Base-by-base conservation (phyloP, 2,329 filamentous ascomycete species). In the Falciphora oryzae region DNA sequence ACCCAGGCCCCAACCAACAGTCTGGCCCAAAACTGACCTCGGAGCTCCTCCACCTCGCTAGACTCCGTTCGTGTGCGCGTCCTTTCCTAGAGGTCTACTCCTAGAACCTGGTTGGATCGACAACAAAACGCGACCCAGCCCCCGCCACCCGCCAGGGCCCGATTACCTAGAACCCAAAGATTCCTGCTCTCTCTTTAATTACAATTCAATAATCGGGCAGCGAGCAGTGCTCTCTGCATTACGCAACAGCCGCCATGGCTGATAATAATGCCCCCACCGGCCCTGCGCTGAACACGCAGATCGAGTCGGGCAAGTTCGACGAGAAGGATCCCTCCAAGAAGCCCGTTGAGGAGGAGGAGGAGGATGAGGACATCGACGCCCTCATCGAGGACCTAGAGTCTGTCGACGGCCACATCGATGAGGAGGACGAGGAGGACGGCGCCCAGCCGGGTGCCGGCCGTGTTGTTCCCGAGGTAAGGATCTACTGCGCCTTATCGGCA, bases 301-400 rank as follows among this genome's bases (percentile, higher is more conserved):
- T 89, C 72, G 85, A 88, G 75, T 83, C 83, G 69, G 86, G 85
- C 69, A 78, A 81, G 74, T 88, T 89, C 75, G 82, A 87, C 75
- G 87, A 89, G 80, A 89, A 89, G 81, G 77, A 67, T 53, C 78
- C 75, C 68, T 71, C 77, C 66, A 77, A 78, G 71, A 80, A 79
- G 72, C 74, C 73, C 28, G 79, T 77, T 58, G 84, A 84, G 35
- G 87, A 88, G 7, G 89, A 91, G 61, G 89, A 93, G 28, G 89
- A 91, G 59, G 89, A 92, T 71, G 90, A 92, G 79, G 89, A 94
- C 75, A 92, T 96, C 70, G 91, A 96, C 74, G 87, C 88, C 73
- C 83, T 96, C 72, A 96, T 96, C 70, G 90, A 93, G 76, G 92
- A 95, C 72, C 88, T 96, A 70, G 90, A 95, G 79, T 92, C 89